These are phyloP conservation scores for Volvariella surrecta DNA, from an alignment of 1,284 basidiomycete species.

Conservation along the genomic window DNA sequence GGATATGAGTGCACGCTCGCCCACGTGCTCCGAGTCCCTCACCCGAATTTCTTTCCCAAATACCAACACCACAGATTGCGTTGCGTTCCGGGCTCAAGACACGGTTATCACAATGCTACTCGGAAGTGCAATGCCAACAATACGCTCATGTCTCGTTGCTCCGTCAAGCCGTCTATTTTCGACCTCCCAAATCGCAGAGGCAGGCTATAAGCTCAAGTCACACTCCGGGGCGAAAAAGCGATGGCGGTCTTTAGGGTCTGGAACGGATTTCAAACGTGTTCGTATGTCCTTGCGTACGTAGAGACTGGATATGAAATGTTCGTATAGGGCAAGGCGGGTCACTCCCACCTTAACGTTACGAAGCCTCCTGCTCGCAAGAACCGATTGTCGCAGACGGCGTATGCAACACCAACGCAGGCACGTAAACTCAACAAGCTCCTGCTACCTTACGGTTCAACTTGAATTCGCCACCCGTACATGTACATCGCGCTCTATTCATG, in stretches of 20 bases:
- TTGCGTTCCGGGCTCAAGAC: neutral
- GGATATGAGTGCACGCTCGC: neutral
- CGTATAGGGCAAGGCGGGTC: slow-evolving; percentile 54
- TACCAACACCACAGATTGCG: neutral
- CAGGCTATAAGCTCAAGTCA: slow-evolving; percentile 63
- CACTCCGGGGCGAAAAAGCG: slow-evolving; percentile 78
- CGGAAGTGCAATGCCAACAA: slow-evolving; percentile 6
- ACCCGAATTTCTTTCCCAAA: neutral
- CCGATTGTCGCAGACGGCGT: slow-evolving; percentile 51
- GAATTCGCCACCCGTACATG: slow-evolving; percentile 8
- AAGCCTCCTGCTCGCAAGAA: slow-evolving; percentile 64
- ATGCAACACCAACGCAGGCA: slow-evolving; percentile 57
- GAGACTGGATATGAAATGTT: slow-evolving; percentile 7
- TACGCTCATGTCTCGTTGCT: slow-evolving; percentile 17
- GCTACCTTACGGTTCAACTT: slow-evolving; percentile 59
- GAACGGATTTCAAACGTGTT: slow-evolving; percentile 69
- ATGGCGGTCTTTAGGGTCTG: slow-evolving; percentile 61
- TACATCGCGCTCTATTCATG: no score
- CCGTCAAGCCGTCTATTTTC: slow-evolving; percentile 32
- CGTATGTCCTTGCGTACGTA: slow-evolving; percentile 2
- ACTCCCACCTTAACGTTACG: slow-evolving; percentile 61
- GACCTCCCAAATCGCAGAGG: slow-evolving; percentile 31
- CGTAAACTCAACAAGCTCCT: slow-evolving; percentile 55
- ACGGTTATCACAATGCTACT: neutral
- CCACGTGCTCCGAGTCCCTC: neutral